These are phyloP conservation scores for Jackrogersella multiformis DNA, from an alignment of 495 filamentous ascomycete species.

Conservation along the genomic window DNA sequence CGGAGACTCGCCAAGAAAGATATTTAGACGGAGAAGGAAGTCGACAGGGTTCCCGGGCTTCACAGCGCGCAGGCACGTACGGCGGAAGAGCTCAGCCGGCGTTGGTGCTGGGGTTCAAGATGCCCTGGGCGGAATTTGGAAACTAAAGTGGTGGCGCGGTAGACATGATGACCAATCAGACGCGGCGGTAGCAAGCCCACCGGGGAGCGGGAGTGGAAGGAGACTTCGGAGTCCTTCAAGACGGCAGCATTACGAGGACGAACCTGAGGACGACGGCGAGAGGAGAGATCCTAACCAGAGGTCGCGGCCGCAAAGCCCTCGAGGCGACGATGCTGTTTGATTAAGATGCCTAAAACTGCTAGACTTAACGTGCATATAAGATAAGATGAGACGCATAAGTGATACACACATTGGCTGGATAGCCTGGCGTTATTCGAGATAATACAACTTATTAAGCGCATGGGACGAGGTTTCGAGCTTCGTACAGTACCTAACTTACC, in stretches of 20 bases:
- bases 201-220: slow-evolving; percentile 22
- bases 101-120: slow-evolving; percentile 51
- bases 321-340: slow-evolving; percentile 45
- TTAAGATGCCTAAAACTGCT: slow-evolving; percentile 10
- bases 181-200: slow-evolving; percentile 33
- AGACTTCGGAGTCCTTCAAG: slow-evolving; percentile 26
- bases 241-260: slow-evolving; percentile 11
- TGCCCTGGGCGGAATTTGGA: slow-evolving; percentile 50
- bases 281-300: slow-evolving; percentile 21
- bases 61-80: slow-evolving; percentile 50
- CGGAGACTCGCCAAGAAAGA: slow-evolving; percentile 42
- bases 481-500: too few species aligned
- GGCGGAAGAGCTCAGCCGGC: slow-evolving; percentile 44
- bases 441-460: slow-evolving; percentile 24
- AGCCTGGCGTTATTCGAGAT: slow-evolving; percentile 24
- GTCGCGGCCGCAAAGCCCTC: slow-evolving; percentile 17
- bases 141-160: slow-evolving; percentile 53
- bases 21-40: slow-evolving; percentile 55
- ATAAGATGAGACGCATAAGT: slow-evolving; percentile 7
- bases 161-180: slow-evolving; percentile 29
- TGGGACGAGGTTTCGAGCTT: not conserved
- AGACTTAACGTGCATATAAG: slow-evolving; percentile 20
- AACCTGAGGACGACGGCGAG: slow-evolving; percentile 16
- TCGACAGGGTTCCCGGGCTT: slow-evolving; percentile 65
- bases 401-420: slow-evolving; percentile 35